Evolutionary conservation across 129 eudicot species (phyloP), one percentile per base, ranked within the genome.

Genomic region (Apium graveolens): DNA sequence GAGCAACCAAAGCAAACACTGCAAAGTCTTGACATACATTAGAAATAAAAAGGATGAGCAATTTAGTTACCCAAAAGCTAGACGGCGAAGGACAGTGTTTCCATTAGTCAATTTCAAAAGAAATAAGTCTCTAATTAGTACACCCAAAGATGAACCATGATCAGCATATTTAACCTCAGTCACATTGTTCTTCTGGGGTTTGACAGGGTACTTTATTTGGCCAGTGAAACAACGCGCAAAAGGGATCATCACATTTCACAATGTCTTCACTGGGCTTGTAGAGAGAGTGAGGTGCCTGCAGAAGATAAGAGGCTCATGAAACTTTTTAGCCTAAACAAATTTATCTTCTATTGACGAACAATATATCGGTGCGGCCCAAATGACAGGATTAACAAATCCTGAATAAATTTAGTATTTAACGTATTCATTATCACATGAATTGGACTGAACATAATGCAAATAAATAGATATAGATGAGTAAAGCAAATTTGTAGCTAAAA

Each of bases 81-180:
- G 86, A 68, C 83, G 81, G 38, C 93, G 91, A 74, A 74, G 82
- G 37, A 84, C 75, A 18, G 49, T 78, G 53, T 85, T 86, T 49
- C 93, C 93, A 71, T 96, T 92, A 53, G 87, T 81, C 76, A 88
- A 83, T 62, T 77, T 84, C 14, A 95, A 55, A 72, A 91, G 82
- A n/a, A n/a, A n/a, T n/a, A n/a, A n/a, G n/a, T n/a, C n/a, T n/a
- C n/a, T n/a, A n/a, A n/a, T n/a, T n/a, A n/a, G n/a, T n/a, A 92
- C 91, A 43, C 99, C 99, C 70, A 90, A 45, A 62, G 99, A 96
- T n/a, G 97, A 96, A 34, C 97, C 97, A 5, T 82, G 80, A 63
- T 96, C 99, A 18, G 97, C 97, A 78, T 96, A 96, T 72, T 83
- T 81, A 46, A 96, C 84, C 80, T 87, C 88, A 96, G 84, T 96